Evolutionary conservation across 139 green algal species (phyloP), one percentile per base, ranked within the genome.

Genomic region (Chlamydomonas incerta): DNA sequence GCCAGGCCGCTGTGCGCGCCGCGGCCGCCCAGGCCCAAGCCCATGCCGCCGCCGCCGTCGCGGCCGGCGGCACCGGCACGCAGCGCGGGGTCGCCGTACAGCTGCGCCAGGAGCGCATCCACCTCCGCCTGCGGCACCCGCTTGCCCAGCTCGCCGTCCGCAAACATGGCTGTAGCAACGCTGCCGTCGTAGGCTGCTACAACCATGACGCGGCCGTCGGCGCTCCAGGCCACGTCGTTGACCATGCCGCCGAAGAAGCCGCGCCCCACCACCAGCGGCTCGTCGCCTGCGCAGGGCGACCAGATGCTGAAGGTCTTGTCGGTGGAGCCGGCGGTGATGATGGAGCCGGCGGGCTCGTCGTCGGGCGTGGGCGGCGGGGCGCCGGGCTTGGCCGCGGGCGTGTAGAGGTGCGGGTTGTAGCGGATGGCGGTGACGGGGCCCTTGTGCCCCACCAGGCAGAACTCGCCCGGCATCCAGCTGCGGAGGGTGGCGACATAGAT

Each of bases 201-300:
- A 33, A 98, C 87, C n/a, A 98, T 84, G 0, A 90, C 90, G 67
- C 93, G 90, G 26, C 96, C 96, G 66, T 98, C 94, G 21, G 96
- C 93, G 21, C 87, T 93, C 97, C 97, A 99, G 26, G 92, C 93
- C 37, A 96, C n/a, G 87, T 99, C 97, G 29, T 94, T 63, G 0
- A 94, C 70, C 91, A 94, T 76, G 41, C 31, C 31, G 9, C 29
- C 28, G 47, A 67, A 88, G 33, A 82, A 88, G 17, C 47, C 33
- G 5, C n/a, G 26, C 0, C 80, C 66, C 31, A 77, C 67, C 58
- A 69, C 35, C 46, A 93, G 73, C n/a, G 93, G 73, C 79, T 87
- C 33, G 0, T 88, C 86, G 41, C 41, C 41, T 60, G 72, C 83
- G 28, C 84, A 70, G 24, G 82, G 94, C 47, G 46, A 50, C 94